Base-by-base conservation (phyloP, 192 early-diverging fungal genomes). In the Allomyces javanicus region DNA sequence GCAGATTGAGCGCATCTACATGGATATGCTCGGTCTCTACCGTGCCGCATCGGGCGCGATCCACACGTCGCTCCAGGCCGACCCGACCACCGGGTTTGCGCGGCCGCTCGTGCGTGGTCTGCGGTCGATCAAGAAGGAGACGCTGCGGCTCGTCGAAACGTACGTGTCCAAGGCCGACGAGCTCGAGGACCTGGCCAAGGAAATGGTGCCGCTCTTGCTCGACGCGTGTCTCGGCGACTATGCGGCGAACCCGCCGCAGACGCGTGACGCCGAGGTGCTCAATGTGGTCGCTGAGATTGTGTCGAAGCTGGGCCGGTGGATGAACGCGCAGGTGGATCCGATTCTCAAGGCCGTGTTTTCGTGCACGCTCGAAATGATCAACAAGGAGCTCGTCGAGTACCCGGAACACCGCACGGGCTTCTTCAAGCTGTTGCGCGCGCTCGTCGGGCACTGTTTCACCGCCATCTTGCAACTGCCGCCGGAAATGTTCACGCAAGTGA, bases 281-380 rank as follows among this genome's bases (percentile, higher is more conserved):
- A 91, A 84, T 69, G 87, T 90, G 22, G 85, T 97, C 80, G 88
- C 91, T 43, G 88, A 86, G 63, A 91, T 99, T 65, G 85, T 95
- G 19, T 72, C 78, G 12, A 79, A 80, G 67, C 77, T 99, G 27
- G 88, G 88, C 66, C 55, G 69, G 65, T 72, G 88, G 68, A 83
- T 98, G 74, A 85, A 86, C 3, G 87, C 90, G 67, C 85, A 88
- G 72, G 83, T 99, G 63, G 85, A 86, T 17, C 71, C 79, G 43
- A 90, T 99, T 70, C 79, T 99, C 62, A 90, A 93, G 66, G 88
- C 88, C 1, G 89, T 96, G 62, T 99, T 99, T 70, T 93, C 94
- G 73, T 88, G 88, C 71, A 99, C 96, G 0, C 75, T 99, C 72
- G 88, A 89, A 77, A 99, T 99, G 96, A 99, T 99, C 75, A 97